Conservation (phyloP, 192 early-diverging fungal species). For the Coemansia sp. region DNA sequence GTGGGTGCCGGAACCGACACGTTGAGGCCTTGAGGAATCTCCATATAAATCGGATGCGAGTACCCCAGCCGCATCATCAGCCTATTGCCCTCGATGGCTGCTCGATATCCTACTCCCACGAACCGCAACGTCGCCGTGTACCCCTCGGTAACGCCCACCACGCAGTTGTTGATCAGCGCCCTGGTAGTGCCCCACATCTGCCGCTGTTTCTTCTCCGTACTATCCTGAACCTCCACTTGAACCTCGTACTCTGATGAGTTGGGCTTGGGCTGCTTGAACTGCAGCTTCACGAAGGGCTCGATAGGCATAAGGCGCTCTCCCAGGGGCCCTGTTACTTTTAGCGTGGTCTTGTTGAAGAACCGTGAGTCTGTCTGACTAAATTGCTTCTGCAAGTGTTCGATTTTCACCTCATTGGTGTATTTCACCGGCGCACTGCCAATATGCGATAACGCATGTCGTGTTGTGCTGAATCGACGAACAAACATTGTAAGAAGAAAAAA, state of each 20-base stretch:
- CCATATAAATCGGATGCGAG: conserved; percentile 76
- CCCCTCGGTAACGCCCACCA: conserved; percentile 88
- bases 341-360: conserved; percentile 61
- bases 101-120: conserved; percentile 93
- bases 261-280: conserved; percentile 12
- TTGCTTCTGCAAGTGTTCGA: conserved; percentile 64
- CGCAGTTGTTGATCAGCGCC: conserved; percentile 79
- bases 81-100: conserved; percentile 64
- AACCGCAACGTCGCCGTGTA: conserved; percentile 78
- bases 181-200: conserved; percentile 98
- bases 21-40: conserved; percentile 75
- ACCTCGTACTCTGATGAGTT: conserved; percentile 42
- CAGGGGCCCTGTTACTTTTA: conserved; percentile 77
- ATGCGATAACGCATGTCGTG: conserved; percentile 56
- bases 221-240: conserved; percentile 58
- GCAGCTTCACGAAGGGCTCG: conserved; percentile 71
- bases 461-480: conserved; percentile 21
- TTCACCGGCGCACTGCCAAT: conserved; percentile 78
- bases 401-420: conserved; percentile 71
- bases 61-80: conserved; percentile 84
- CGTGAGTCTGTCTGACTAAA: conserved; percentile 60
- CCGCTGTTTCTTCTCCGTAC: conserved; percentile 68
- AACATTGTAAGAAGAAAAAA: conserved; percentile 5
- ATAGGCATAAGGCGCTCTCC: conserved; percentile 78
- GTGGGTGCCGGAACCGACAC: conserved; percentile 78